Evolutionary conservation across 345 rosid genomes (phyloP).

Genomic region (Arabis hirsuta): DNA sequence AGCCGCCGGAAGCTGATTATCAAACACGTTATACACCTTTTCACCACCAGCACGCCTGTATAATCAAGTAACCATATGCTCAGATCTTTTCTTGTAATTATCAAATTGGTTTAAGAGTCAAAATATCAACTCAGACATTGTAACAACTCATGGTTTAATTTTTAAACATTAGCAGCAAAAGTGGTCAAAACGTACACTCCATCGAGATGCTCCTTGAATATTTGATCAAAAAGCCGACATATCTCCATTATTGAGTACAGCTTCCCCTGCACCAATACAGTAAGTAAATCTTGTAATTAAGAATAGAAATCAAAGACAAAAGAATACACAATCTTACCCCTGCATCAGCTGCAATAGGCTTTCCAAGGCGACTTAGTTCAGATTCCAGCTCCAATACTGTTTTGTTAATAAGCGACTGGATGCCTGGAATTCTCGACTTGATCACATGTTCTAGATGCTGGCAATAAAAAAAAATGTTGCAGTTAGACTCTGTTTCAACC

Average conservation of each 20-base stretch:
- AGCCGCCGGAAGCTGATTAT: constrained; percentile 99
- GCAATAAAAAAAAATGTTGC: constrained; percentile 27
- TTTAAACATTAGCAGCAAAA: constrained; percentile 14
- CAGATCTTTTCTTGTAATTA: not conserved
- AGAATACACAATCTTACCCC: constrained; percentile 67
- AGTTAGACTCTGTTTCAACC: constrained; percentile 29
- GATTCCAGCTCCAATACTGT: constrained; percentile 82
- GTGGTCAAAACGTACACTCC: constrained; percentile 71
- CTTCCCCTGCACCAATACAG: constrained; percentile 75
- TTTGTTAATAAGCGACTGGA: constrained; percentile 94
- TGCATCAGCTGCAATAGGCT: constrained; percentile 97
- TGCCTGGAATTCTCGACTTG: constrained; percentile 93
- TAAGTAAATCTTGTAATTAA: constrained; percentile 18
- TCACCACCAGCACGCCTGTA: constrained; percentile 98
- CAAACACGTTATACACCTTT: constrained; percentile 89
- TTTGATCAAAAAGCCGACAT: constrained; percentile 93
- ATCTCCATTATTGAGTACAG: constrained; percentile 97
- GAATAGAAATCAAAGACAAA: constrained; percentile 9
- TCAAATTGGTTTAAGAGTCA: not conserved
- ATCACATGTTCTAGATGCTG: constrained; percentile 99
- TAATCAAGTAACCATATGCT: constrained; percentile 22
- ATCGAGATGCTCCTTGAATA: constrained; percentile 94
- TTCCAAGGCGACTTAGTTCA: constrained; percentile 94
- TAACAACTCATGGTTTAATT: constrained; percentile 21
- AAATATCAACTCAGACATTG: constrained; percentile 17